Conservation (phyloP, 768 basidiomycete species). For the Lyophyllum semitale region DNA sequence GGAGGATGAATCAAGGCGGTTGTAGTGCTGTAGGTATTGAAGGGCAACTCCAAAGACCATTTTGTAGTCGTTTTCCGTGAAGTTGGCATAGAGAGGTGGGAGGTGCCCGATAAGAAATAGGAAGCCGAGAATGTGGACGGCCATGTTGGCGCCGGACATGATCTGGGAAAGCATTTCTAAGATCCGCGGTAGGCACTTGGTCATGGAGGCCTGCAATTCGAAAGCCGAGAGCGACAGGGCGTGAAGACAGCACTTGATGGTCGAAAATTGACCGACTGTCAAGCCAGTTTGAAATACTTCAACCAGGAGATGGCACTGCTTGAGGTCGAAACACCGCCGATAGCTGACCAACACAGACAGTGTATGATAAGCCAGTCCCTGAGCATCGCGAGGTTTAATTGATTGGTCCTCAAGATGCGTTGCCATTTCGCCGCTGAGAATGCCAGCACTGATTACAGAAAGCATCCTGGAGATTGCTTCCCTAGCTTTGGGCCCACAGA, state of each 20-base stretch:
- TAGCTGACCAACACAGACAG: conserved; percentile 90
- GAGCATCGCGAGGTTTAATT: conserved; percentile 77
- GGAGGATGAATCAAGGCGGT: conserved; percentile 55
- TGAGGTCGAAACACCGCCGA: conserved; percentile 70
- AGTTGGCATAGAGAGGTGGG: conserved; percentile 80
- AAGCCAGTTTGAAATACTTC: conserved; percentile 73
- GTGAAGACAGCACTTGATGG: conserved; percentile 88
- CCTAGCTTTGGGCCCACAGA: conserved; percentile 87
- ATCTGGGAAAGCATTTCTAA: conserved; percentile 89
- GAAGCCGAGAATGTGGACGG: conserved; percentile 95
- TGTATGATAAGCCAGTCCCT: conserved; percentile 85
- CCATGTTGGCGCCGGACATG: conserved; percentile 91
- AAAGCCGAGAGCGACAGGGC: conserved; percentile 86
- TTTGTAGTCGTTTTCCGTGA: conserved; percentile 88
- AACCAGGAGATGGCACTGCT: conserved; percentile 67
- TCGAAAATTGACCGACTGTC: conserved; percentile 61
- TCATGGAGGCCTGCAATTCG: conserved; percentile 82
- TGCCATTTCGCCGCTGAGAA: conserved; percentile 60
- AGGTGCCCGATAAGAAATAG: conserved; percentile 84
- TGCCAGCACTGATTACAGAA: conserved; percentile 64
- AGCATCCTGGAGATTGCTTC: conserved; percentile 62
- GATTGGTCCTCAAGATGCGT: conserved; percentile 55
- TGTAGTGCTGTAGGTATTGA: conserved; percentile 92
- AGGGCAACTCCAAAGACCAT: conserved; percentile 94
- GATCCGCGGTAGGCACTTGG: conserved; percentile 75